A percentile compares a stretch with the other conserved stretches of the same genome.
phyloP scores from a whole-genome alignment of 768 basidiomycete species.

The Amanita subjunquillea region DNA sequence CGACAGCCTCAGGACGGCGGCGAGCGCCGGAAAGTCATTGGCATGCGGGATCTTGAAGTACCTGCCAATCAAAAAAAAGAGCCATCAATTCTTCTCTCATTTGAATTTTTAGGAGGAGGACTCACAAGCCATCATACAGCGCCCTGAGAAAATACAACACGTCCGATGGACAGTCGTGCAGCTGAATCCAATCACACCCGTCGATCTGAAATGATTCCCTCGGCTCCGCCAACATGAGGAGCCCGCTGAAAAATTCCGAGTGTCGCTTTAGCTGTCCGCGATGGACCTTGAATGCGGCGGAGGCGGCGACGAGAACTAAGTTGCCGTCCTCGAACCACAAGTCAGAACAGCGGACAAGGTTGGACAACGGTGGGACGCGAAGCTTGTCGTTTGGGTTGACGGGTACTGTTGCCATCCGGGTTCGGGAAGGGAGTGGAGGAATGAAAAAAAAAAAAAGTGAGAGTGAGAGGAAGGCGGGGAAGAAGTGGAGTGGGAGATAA shows the following conservation, averaged over 20 bases:
- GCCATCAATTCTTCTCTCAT: not conserved
- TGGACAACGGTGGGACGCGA: constrained; percentile 5
- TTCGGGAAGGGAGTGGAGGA: not conserved
- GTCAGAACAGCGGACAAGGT: constrained; percentile 35
- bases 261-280: constrained; percentile 65
- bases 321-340: constrained; percentile 74
- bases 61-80: constrained; percentile 18
- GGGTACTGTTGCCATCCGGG: not conserved
- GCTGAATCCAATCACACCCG: constrained; percentile 45
- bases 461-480: too few relatives aligned
- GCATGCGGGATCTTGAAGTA: constrained; percentile 42
- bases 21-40: constrained; percentile 46
- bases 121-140: constrained; percentile 71
- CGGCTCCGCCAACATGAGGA: constrained; percentile 44
- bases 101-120: not conserved
- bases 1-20: constrained; percentile 61
- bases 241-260: constrained; percentile 64
- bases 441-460: too few relatives aligned
- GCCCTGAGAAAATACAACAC: constrained; percentile 57
- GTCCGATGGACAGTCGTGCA: constrained; percentile 60
- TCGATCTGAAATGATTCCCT: constrained; percentile 37
- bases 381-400: not conserved
- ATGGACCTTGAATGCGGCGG: constrained; percentile 63
- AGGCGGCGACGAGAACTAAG: constrained; percentile 46
- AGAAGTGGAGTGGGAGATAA: not conserved